phyloP scores from a whole-genome alignment of 331 rosid genomes.

The Arachis monticola region DNA sequence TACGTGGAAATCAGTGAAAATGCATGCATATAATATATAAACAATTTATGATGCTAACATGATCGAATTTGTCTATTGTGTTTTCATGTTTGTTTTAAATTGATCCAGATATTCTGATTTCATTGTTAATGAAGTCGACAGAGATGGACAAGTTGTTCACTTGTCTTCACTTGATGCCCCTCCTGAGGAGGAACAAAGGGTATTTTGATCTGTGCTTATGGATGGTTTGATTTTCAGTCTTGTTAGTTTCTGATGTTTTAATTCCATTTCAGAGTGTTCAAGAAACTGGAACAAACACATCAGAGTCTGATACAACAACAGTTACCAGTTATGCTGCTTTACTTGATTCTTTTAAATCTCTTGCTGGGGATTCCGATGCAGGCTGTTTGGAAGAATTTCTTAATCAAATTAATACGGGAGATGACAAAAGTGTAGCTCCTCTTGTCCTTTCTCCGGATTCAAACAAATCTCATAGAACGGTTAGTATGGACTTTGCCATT shows the following conservation, averaged over 20 bases:
- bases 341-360: conserved; percentile 73
- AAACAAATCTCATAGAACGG: conserved; percentile 87
- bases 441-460: conserved; percentile 74
- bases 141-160: conserved; percentile 69
- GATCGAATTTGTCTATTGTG: not conserved
- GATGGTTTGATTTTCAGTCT: not conserved
- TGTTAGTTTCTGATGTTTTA: not conserved
- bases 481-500: conserved; percentile 45
- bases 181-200: conserved; percentile 57
- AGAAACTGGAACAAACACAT: conserved; percentile 46
- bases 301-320: conserved; percentile 28
- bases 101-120: conserved; percentile 86
- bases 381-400: conserved; percentile 62
- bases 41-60: conserved; percentile 2
- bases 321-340: conserved; percentile 63
- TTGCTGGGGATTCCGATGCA: conserved; percentile 69
- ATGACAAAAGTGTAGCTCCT: conserved; percentile 56
- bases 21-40: not conserved
- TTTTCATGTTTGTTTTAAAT: conserved; percentile 10
- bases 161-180: conserved; percentile 74
- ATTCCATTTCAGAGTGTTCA: conserved; percentile 50
- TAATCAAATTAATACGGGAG: conserved; percentile 60
- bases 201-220: not conserved
- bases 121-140: conserved; percentile 89
- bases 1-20: conserved; percentile 1